These are phyloP conservation scores for Penicillium pulvis DNA, from an alignment of 495 filamentous ascomycete genomes.

Conservation along the genomic window DNA sequence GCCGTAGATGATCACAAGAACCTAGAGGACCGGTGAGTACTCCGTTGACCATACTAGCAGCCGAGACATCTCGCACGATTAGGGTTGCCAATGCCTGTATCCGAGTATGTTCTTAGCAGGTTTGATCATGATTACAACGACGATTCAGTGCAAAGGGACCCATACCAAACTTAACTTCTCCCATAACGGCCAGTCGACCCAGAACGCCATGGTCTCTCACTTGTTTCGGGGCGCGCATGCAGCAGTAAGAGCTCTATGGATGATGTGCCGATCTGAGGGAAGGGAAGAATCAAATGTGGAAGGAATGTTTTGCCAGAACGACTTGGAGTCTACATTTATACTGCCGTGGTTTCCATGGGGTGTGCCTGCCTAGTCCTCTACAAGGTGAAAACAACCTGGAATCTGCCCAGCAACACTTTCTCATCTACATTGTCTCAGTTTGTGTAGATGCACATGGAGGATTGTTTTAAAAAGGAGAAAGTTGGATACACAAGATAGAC, in stretches of 20 bases:
- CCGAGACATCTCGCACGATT: constrained; percentile 42
- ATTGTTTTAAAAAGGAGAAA: too few relatives aligned
- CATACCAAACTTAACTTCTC: constrained; percentile 89
- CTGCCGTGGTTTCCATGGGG: not conserved
- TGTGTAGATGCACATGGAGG: not conserved
- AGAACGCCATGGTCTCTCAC: constrained; percentile 54
- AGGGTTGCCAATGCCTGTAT: constrained; percentile 43
- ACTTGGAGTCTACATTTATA: not conserved
- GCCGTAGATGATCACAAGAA: constrained; percentile 48
- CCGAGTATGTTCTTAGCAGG: constrained; percentile 5
- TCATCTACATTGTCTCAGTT: not conserved
- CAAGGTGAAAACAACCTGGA: not conserved
- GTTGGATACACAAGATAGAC: too few relatives aligned
- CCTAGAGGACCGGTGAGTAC: constrained; percentile 43
- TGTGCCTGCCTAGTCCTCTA: constrained; percentile 1
- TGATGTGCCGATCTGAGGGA: not conserved
- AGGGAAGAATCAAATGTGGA: not conserved
- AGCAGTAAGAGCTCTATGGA: not conserved
- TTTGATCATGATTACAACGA: not conserved
- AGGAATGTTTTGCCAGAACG: too few relatives aligned
- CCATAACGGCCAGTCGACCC: constrained; percentile 79
- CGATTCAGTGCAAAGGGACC: not conserved
- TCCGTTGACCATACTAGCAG: not conserved
- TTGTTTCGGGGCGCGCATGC: not conserved
- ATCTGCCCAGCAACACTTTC: not conserved